phyloP scores from a whole-genome alignment of 164 flowering plant species.

The Paratinospora sagittata region DNA sequence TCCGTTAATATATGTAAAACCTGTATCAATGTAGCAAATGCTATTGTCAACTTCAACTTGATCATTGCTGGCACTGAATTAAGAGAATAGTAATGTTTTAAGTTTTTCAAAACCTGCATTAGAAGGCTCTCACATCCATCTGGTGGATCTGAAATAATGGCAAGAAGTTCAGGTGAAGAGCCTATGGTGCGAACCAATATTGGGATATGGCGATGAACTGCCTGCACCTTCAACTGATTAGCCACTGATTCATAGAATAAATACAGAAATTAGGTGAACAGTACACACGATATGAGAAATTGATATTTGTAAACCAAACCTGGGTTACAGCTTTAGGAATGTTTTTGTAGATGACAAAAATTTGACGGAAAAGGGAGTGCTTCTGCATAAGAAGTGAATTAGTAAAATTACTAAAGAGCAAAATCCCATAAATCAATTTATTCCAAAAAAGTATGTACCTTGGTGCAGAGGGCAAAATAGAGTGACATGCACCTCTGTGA shows the following conservation, averaged over 20 bases:
- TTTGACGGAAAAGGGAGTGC: slow-evolving; percentile 70
- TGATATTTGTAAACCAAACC: slow-evolving; percentile 33
- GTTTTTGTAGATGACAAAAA: slow-evolving; percentile 61
- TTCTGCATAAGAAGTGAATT: slow-evolving; percentile 43
- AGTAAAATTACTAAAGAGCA: background rate
- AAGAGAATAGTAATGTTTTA: background rate
- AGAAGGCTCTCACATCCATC: slow-evolving; percentile 78
- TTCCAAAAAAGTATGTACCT: slow-evolving; percentile 38
- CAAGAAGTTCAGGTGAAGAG: slow-evolving; percentile 71
- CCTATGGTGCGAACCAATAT: slow-evolving; percentile 89
- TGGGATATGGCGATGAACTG: slow-evolving; percentile 78
- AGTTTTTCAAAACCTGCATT: slow-evolving; percentile 53
- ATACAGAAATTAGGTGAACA: background rate
- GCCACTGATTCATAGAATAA: background rate
- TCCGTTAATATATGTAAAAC: slow-evolving; percentile 83
- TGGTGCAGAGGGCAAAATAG: slow-evolving; percentile 93
- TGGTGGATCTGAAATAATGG: slow-evolving; percentile 83
- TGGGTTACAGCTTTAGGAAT: slow-evolving; percentile 61
- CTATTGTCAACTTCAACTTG: slow-evolving; percentile 7
- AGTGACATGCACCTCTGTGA: slow-evolving; percentile 80
- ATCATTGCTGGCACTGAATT: background rate
- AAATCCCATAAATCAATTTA: background rate
- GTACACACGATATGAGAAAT: background rate
- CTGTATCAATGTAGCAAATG: slow-evolving; percentile 29
- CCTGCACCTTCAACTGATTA: slow-evolving; percentile 48